Percentiles rank a stretch among this genome's conserved stretches.
Evolutionary conservation across 306 rosid species (phyloP).

Genomic region (Quercus parvula): DNA sequence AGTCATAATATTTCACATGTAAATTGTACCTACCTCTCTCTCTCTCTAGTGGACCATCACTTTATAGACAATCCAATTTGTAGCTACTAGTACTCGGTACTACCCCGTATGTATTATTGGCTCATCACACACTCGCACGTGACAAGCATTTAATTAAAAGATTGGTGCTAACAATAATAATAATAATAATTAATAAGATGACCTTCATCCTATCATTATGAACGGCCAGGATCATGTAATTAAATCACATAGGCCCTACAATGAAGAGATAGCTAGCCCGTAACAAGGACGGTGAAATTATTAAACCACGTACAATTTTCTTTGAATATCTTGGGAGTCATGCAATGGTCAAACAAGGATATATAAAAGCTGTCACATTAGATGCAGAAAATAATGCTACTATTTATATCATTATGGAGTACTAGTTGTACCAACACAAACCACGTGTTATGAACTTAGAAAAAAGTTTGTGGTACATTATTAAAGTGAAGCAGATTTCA

Average conservation of each 20-base stretch:
- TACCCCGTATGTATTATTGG: not conserved
- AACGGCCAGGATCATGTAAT: not conserved
- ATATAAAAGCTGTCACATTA: not conserved
- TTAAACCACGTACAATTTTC: too few species aligned
- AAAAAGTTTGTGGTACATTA: too few species aligned
- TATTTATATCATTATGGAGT: too few species aligned
- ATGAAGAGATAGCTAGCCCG: not conserved
- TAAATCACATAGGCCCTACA: not conserved
- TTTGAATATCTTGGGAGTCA: too few species aligned
- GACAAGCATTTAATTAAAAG: not conserved
- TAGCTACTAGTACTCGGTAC: too few species aligned
- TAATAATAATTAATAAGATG: not conserved
- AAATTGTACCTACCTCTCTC: too few species aligned
- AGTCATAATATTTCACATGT: too few species aligned
- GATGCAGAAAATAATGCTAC: not conserved
- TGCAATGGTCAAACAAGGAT: not conserved
- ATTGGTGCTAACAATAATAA: too few species aligned
- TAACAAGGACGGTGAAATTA: not conserved
- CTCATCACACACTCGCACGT: not conserved
- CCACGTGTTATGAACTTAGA: too few species aligned
- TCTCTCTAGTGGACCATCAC: too few species aligned
- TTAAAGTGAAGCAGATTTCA: too few species aligned
- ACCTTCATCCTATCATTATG: not conserved
- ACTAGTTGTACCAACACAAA: too few species aligned
- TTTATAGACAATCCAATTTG: constrained; percentile 7